Evolutionary conservation across 345 rosid species (phyloP).

Genomic region (Angophora floribunda): DNA sequence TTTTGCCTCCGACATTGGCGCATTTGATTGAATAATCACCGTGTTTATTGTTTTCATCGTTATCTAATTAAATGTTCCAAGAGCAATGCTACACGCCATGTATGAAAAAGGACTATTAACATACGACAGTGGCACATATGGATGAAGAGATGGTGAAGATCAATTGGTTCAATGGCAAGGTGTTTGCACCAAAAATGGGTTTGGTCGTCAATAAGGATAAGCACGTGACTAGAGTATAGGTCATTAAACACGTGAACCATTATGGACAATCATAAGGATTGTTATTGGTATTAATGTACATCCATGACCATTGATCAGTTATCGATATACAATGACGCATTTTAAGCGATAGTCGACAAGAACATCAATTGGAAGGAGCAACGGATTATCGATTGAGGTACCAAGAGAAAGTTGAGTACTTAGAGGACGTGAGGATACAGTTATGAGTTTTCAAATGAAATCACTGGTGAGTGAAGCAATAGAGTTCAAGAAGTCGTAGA

Average conservation of each 20-base stretch:
- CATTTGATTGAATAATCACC: not conserved
- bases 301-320: too few relatives aligned
- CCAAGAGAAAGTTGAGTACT: too few relatives aligned
- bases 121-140: not conserved
- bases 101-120: not conserved
- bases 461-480: accelerated
- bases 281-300: too few relatives aligned
- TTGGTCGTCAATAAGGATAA: not conserved
- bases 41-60: not conserved
- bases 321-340: accelerated
- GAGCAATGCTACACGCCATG: not conserved
- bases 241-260: too few relatives aligned
- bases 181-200: not conserved
- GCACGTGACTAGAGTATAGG: not conserved
- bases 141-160: not conserved
- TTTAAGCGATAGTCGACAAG: too few relatives aligned
- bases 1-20: not conserved
- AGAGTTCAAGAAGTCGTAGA: too few relatives aligned
- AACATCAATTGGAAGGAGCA: too few relatives aligned
- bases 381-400: too few relatives aligned
- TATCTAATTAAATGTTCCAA: not conserved
- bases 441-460: too few relatives aligned
- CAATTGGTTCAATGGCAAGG: accelerated
- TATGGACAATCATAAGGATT: not conserved
- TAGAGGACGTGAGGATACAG: accelerated